phyloP scores from a whole-genome alignment of 1,284 basidiomycete species.

The Cystobasidium sp. region DNA sequence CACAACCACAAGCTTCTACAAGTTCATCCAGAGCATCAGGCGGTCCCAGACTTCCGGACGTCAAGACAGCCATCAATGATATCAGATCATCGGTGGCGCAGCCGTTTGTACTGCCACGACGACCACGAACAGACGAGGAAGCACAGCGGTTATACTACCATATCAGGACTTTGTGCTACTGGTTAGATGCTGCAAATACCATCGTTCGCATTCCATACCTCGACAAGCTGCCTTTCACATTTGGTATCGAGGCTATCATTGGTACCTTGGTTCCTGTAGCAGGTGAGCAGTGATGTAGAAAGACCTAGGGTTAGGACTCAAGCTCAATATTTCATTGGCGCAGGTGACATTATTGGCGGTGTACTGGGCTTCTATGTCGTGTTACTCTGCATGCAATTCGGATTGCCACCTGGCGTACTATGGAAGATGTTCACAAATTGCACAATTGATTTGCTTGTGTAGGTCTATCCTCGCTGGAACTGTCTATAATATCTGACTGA shows the following conservation, averaged over 20 bases:
- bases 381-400: constrained; percentile 43
- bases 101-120: constrained; percentile 37
- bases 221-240: constrained; percentile 40
- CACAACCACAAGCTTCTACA: constrained; percentile 3
- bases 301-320: no score
- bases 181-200: constrained; percentile 37
- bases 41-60: constrained; percentile 19
- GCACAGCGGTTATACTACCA: constrained; percentile 41
- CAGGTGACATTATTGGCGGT: constrained; percentile 39
- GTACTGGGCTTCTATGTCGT: constrained; percentile 34
- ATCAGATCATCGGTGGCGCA: constrained; percentile 37
- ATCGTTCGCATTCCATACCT: constrained; percentile 36
- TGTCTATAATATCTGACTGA: neutral
- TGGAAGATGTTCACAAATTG: constrained; percentile 43
- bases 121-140: constrained; percentile 29
- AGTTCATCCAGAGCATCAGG: neutral
- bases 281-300: neutral
- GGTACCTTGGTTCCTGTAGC: constrained; percentile 30
- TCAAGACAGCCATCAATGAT: constrained; percentile 26
- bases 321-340: neutral
- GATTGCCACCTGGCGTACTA: constrained; percentile 19
- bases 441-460: constrained; percentile 31
- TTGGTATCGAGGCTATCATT: constrained; percentile 40
- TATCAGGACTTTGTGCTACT: constrained; percentile 41
- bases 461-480: neutral